A percentile compares a stretch with the other conserved stretches of the same genome.
Conservation (phyloP, 2,329 filamentous ascomycete species). For the Alternaria infectoria region DNA sequence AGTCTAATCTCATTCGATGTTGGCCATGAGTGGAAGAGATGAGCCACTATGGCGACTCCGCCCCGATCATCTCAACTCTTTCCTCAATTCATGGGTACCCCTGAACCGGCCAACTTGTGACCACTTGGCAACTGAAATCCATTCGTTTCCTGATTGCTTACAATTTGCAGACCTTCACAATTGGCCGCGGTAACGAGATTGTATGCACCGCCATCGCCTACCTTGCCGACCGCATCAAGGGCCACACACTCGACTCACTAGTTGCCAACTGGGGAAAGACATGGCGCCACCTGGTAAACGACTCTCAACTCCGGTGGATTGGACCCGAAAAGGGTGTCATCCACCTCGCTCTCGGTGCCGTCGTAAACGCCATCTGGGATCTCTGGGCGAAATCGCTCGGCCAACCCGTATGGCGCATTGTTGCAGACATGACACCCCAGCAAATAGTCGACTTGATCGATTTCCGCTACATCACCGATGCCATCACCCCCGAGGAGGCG, state of each 20-base stretch:
- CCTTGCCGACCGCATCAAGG: conserved; percentile 76
- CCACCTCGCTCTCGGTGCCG: conserved; percentile 85
- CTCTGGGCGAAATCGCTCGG: conserved; percentile 87
- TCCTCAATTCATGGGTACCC: not conserved
- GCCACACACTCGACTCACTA: conserved; percentile 76
- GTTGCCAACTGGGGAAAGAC: conserved; percentile 84
- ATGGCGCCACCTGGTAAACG: conserved; percentile 89
- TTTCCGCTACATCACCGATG: conserved; percentile 93
- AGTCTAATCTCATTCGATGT: conserved; percentile 49
- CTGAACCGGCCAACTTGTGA: not conserved
- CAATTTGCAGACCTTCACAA: conserved; percentile 69
- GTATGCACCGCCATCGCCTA: conserved; percentile 84
- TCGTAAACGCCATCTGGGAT: conserved; percentile 93
- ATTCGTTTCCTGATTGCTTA: not conserved
- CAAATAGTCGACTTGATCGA: conserved; percentile 89
- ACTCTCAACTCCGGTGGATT: conserved; percentile 91
- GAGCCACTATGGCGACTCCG: not conserved
- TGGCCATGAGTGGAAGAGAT: not conserved
- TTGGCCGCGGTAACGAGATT: conserved; percentile 89
- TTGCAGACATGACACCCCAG: conserved; percentile 88
- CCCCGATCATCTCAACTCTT: not conserved
- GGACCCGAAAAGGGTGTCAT: conserved; percentile 94
- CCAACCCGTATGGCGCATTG: conserved; percentile 90
- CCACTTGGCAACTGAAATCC: not conserved
- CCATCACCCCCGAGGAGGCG: conserved; percentile 86